These are phyloP conservation scores for Penicillium malachiteum DNA, from an alignment of 495 filamentous ascomycete species.

Conservation along the genomic window DNA sequence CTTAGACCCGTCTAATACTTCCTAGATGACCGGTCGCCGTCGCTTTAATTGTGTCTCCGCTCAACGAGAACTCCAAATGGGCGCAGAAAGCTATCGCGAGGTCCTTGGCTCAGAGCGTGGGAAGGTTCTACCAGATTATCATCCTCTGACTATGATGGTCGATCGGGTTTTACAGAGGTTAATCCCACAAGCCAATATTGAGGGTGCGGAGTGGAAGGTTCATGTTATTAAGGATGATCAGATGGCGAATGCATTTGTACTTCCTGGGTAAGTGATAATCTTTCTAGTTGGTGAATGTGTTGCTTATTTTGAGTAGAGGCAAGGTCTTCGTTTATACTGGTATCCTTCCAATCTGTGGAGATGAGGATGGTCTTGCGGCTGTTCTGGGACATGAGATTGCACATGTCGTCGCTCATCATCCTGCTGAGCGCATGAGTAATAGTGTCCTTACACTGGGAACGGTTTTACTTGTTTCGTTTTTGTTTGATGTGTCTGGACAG, in stretches of 20 bases:
- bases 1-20: background rate
- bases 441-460: constrained; percentile 55
- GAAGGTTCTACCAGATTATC: constrained; percentile 49
- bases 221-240: constrained; percentile 72
- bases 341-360: constrained; percentile 68
- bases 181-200: constrained; percentile 65
- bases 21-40: constrained; percentile 62
- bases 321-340: constrained; percentile 93
- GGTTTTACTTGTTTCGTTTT: constrained; percentile 48
- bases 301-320: constrained; percentile 45
- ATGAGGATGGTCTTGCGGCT: constrained; percentile 75
- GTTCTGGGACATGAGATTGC: constrained; percentile 93
- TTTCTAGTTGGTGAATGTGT: background rate
- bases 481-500: constrained; percentile 50
- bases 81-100: constrained; percentile 49
- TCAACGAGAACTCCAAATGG: constrained; percentile 52
- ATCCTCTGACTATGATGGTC: constrained; percentile 56
- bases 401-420: constrained; percentile 83
- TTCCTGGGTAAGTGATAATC: constrained; percentile 61
- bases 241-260: constrained; percentile 78
- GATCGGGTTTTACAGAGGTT: constrained; percentile 67
- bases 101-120: constrained; percentile 48
- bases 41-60: constrained; percentile 77
- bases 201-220: constrained; percentile 73
- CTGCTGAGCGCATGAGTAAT: constrained; percentile 71